Evolutionary conservation across 106 monocot genomes (phyloP).

Genomic region (Acorus gramineus): DNA sequence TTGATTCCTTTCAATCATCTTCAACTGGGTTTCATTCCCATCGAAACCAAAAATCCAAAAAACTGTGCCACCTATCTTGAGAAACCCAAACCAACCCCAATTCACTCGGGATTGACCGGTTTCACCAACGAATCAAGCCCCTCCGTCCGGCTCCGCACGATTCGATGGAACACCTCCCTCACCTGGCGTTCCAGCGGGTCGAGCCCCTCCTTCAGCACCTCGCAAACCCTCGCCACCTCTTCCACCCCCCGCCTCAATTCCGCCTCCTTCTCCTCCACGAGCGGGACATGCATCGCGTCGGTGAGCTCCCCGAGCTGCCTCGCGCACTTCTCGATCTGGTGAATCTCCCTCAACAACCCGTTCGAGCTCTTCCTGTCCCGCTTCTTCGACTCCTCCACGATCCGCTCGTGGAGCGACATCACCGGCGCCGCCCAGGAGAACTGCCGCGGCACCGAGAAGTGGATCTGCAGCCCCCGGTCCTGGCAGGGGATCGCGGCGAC

Average conservation of each 20-base stretch:
- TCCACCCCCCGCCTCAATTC: conserved; percentile 20
- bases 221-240: conserved; percentile 28
- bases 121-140: conserved; percentile 36
- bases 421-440: conserved; percentile 42
- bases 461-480: conserved; percentile 36
- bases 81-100: background rate
- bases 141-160: conserved; percentile 48
- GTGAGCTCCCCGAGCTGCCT: conserved; percentile 26
- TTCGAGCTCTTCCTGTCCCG: conserved; percentile 36
- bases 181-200: conserved; percentile 49
- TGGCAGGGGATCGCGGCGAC: conserved; percentile 70
- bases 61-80: background rate
- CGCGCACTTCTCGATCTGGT: conserved; percentile 27
- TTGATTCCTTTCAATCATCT: too few species aligned
- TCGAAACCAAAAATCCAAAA: too few species aligned
- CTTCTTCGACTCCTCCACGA: conserved; percentile 53
- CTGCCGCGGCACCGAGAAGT: conserved; percentile 37
- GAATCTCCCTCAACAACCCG: conserved; percentile 60
- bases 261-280: conserved; percentile 25
- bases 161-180: conserved; percentile 65
- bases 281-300: conserved; percentile 11
- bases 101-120: conserved; percentile 24
- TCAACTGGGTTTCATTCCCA: too few species aligned
- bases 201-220: conserved; percentile 33
- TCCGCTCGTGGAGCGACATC: conserved; percentile 35